Base-by-base conservation (phyloP, 2,329 filamentous ascomycete genomes). In the Ceratocystis colombiana region DNA sequence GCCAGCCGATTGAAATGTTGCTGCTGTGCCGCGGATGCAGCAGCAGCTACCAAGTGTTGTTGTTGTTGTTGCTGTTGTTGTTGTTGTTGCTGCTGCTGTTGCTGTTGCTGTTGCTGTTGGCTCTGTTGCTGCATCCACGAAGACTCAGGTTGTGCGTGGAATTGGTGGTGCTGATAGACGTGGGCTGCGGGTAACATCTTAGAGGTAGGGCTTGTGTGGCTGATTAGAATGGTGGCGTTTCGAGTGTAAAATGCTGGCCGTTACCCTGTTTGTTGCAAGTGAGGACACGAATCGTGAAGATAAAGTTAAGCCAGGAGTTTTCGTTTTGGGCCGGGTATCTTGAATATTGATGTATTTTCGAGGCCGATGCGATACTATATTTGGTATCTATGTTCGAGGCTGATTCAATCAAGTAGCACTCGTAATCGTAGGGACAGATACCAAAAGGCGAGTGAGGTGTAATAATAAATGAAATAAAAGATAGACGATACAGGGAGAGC, bases 1-100 rank as follows among this genome's bases (percentile, higher is more conserved):
- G 82, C 82, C 71, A 95, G 83, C 70, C 89, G 87, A 74, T 83
- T 88, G 76, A 90, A 92, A 74, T 89, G 86, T 72, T 82, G 79
- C 70, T 81, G 79, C 71, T 82, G 78, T 69, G 76, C 78, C 12
- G 77, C 79, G 63, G 78, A 79, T 28, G 80, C 82, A 45, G 80
- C 83, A 15, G 79, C 79, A 15, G 79, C 80, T 41, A 82, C 81
- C 33, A 79, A 79, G 78, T 67, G 80, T 65, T 82, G 79, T 25
- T 78, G 79, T 69, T 78, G 79, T 61, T 67, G 80, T 65, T 82
- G 79, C 22, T 78, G 79, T 69, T 78, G 79, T 61, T 81, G 88
- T 72, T 82, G 77, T 72, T 82, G 84, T 75, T 86, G 61, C 2
- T 62, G 84, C 61, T 81, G 81, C 70, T 82, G 78, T 73, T 86